phyloP scores from a whole-genome alignment of 352 stramenopile species.

The Thraustochytrium sp. region DNA sequence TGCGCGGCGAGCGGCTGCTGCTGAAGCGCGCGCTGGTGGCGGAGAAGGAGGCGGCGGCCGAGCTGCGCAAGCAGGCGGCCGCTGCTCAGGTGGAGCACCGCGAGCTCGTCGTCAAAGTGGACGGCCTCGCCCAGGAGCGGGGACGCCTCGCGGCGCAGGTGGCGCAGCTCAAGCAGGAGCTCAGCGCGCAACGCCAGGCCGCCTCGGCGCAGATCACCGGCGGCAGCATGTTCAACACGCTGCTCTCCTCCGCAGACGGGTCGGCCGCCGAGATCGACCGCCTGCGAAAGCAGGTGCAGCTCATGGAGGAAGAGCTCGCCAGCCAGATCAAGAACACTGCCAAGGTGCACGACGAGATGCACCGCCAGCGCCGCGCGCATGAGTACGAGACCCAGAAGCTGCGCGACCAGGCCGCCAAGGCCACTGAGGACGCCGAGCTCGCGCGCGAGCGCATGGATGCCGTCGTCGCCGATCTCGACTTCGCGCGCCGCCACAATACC shows the following conservation, averaged over 20 bases:
- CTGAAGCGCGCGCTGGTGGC: conserved; percentile 8
- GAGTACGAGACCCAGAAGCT: not conserved
- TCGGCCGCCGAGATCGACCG: not conserved
- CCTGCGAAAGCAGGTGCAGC: not conserved
- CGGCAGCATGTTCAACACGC: conserved; percentile 41
- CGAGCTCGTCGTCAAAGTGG: not conserved
- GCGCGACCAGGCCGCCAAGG: not conserved
- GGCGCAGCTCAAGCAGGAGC: not conserved
- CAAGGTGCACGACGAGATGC: conserved; percentile 19
- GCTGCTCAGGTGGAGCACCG: not conserved
- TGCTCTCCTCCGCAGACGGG: conserved; percentile 24
- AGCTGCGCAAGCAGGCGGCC: not conserved
- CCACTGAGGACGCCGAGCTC: not conserved
- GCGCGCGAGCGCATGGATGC: not conserved
- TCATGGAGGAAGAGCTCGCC: conserved; percentile 18
- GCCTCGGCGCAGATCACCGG: not conserved
- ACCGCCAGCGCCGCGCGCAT: not conserved
- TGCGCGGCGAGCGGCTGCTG: not conserved
- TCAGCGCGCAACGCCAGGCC: not conserved
- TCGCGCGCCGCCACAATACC: not conserved
- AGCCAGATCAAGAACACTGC: conserved; percentile 7
- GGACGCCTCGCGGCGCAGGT: not conserved
- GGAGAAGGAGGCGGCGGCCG: not conserved
- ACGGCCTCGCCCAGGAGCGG: not conserved
- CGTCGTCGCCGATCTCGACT: not conserved